Base-by-base conservation (phyloP, 495 filamentous ascomycete genomes). In the Penicillium tannophilum region DNA sequence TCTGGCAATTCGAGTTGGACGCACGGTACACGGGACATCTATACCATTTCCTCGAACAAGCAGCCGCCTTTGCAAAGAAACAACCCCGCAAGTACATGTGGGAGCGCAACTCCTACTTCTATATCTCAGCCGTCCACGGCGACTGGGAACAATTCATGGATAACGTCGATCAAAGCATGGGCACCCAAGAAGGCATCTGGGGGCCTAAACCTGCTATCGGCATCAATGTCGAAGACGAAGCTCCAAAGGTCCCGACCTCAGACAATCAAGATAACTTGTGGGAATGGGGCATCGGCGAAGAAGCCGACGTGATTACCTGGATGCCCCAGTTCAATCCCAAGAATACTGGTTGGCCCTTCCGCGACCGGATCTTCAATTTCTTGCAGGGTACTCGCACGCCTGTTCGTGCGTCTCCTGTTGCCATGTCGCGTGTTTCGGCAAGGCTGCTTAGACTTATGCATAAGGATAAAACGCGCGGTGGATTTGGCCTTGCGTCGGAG, bases 1-100 rank as follows among this genome's bases (percentile, higher is more conserved):
- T 87, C 50, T 91, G 87, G 88, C 89, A 90, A 60, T 88, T 86
- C 80, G 87, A 90, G 60, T 79, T 87, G 61, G 87, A 92, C 66
- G 79, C 82, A 16, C 80, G 89, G 31, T 82, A 83, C 50, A 88
- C 83, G 0, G 87, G 88, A 9, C 84, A 91, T 57, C 76, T 87
- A 63, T 90, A 90, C 86, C 47, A 52, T 10, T 42, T 60, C 20
- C 72, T 91, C 20, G 79, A 84, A 60, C 81, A 82, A 50, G 62
- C 90, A 23, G 63, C 69, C 14, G 56, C 77, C 2, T 91, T 89
- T 66, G 81, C 79, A 7, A 75, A 75, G 57, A 74, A 75, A 23
- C 83, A 88, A 63, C 89, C 89, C 0, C 74, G 89, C 14, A 83
- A 84, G 52, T 76, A 82, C 11, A 72, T 89, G 2, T 90, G 88